These are phyloP conservation scores for Fusarium xylarioides DNA, from an alignment of 2,329 filamentous ascomycete species.

Conservation along the genomic window DNA sequence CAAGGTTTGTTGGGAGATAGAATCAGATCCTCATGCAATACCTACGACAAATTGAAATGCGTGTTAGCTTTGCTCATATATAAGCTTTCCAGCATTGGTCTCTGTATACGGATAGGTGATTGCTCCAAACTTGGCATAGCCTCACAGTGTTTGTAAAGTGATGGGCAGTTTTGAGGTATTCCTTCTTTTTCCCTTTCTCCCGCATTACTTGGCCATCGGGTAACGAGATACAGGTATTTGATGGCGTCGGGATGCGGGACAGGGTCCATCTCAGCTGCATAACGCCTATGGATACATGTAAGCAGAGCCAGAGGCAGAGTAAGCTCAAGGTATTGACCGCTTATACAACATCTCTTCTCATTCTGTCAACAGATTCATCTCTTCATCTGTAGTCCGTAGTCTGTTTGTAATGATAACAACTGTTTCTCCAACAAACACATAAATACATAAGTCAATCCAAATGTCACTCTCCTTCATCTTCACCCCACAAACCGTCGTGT, in stretches of 20 bases:
- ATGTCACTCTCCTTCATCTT: constrained; percentile 1
- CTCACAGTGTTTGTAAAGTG: neutral
- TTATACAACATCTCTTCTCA: neutral
- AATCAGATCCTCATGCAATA: neutral
- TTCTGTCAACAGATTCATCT: neutral
- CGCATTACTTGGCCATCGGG: neutral
- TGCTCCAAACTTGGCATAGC: neutral
- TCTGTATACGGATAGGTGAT: neutral
- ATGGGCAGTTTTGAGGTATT: neutral
- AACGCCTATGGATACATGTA: neutral
- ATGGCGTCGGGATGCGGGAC: constrained; percentile 8
- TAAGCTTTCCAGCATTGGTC: neutral
- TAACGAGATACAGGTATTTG: neutral
- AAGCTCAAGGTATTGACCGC: constrained; percentile 7
- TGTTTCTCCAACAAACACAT: neutral
- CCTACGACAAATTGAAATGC: neutral
- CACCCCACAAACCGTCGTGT: constrained; percentile 14
- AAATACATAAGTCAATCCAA: constrained; percentile 6
- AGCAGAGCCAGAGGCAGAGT: constrained; percentile 6
- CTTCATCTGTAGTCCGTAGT: neutral
- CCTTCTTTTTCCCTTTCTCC: neutral
- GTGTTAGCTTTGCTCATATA: neutral
- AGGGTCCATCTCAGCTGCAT: constrained; percentile 2
- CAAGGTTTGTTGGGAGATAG: neutral
- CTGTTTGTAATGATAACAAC: neutral